A percentile compares a stretch with the other conserved stretches of the same genome.
phyloP scores from a whole-genome alignment of 2,329 filamentous ascomycete genomes.

The Ascochyta koolunga region DNA sequence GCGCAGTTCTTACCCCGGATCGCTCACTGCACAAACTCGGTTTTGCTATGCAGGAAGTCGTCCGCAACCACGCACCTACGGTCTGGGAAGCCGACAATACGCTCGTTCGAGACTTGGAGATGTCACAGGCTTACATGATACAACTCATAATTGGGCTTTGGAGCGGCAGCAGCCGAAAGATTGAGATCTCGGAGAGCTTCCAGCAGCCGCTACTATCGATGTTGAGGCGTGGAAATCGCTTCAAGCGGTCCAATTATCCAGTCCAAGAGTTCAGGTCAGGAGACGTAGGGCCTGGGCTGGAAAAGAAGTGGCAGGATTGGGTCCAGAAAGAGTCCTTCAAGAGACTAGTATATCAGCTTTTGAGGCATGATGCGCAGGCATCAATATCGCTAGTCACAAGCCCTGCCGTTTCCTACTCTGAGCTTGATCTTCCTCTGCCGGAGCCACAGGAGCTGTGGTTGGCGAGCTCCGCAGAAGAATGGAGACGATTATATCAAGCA shows the following conservation, averaged over 20 bases:
- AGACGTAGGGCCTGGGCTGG: slow-evolving; percentile 31
- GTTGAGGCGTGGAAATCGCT: slow-evolving; percentile 61
- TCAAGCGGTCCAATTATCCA: slow-evolving; percentile 61
- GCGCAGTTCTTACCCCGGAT: slow-evolving; percentile 62
- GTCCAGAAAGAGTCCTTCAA: not conserved
- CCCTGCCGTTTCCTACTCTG: not conserved
- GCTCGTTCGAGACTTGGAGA: slow-evolving; percentile 54
- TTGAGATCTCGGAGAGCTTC: slow-evolving; percentile 62
- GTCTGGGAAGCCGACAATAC: slow-evolving; percentile 54
- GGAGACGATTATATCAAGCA: not conserved
- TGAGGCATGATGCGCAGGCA: not conserved
- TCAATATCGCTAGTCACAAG: not conserved
- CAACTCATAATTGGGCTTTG: slow-evolving; percentile 59
- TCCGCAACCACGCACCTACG: slow-evolving; percentile 43
- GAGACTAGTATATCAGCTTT: not conserved
- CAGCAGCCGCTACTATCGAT: slow-evolving; percentile 58
- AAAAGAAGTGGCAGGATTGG: not conserved
- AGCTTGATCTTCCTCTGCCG: not conserved
- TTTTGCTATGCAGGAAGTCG: slow-evolving; percentile 52
- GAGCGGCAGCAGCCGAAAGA: slow-evolving; percentile 62
- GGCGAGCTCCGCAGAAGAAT: not conserved
- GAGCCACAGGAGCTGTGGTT: not conserved
- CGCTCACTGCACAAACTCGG: slow-evolving; percentile 63
- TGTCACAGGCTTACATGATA: slow-evolving; percentile 57
- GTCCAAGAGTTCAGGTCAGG: not conserved